A percentile compares a stretch with the other conserved stretches of the same genome.
Conservation (phyloP, 352 stramenopile genomes). For the Pythium biforme region DNA sequence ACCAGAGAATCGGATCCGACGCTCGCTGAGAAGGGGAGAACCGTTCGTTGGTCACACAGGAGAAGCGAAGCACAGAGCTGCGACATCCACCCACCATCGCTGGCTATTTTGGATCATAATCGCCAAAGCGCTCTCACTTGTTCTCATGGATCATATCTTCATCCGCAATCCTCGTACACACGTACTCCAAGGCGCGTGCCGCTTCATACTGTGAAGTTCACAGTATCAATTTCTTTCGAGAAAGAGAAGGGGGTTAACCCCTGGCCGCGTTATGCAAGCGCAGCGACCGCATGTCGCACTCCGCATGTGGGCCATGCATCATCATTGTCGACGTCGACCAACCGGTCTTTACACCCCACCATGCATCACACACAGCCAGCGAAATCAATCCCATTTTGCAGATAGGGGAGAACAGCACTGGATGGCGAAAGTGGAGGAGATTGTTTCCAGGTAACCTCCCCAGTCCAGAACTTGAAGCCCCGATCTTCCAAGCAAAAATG, state of each 20-base stretch:
- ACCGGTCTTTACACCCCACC: neutral
- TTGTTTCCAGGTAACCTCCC: neutral
- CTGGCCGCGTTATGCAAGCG: neutral
- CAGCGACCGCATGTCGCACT: slow-evolving; percentile 1
- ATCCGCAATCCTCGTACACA: neutral
- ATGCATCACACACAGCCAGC: neutral
- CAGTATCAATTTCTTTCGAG: slow-evolving; percentile 6
- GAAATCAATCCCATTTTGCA: neutral
- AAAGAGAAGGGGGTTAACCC: neutral
- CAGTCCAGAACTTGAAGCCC: neutral
- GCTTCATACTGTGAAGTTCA: no score
- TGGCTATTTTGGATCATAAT: neutral
- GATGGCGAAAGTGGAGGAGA: neutral
- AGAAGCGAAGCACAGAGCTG: neutral
- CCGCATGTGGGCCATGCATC: neutral
- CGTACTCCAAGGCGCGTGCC: no score
- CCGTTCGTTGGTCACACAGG: neutral
- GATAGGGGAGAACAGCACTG: no score
- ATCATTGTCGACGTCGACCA: slow-evolving; percentile 1
- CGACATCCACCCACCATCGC: neutral
- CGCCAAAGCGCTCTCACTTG: neutral
- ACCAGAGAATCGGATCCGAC: neutral
- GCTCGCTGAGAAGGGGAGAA: neutral
- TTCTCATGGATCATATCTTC: neutral
- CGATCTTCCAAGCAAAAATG: neutral